A percentile compares a stretch with the other conserved stretches of the same genome.
Conservation (phyloP, 176 grass and related monocot species). For the Hyparrhenia diplandra region DNA sequence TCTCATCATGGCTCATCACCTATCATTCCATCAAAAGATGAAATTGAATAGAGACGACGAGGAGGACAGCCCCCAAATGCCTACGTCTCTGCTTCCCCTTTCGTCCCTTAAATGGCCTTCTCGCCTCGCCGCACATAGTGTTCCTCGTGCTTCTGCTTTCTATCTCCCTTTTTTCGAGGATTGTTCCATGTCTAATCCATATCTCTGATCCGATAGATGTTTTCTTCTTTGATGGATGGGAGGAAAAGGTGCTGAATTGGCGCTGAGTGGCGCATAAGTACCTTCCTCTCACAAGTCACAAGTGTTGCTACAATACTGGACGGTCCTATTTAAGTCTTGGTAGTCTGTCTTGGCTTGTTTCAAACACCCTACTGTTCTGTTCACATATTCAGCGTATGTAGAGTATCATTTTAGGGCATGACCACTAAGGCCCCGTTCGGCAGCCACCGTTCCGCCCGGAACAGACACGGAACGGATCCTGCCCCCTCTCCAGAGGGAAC, state of each 20-base stretch:
- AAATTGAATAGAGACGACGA: background rate
- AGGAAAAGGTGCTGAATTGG: background rate
- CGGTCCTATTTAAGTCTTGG: no score
- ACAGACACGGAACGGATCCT: no score
- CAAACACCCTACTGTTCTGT: no score
- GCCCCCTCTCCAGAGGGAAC: no score
- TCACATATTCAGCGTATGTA: no score
- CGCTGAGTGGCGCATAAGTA: background rate
- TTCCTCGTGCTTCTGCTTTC: slow-evolving; percentile 21
- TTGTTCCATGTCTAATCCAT: slow-evolving; percentile 4
- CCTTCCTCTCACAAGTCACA: no score
- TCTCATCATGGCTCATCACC: slow-evolving; percentile 13
- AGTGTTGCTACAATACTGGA: no score
- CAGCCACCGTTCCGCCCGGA: no score
- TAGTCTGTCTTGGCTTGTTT: no score
- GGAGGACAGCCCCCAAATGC: slow-evolving; percentile 7
- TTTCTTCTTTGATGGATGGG: background rate
- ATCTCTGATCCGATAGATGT: background rate
- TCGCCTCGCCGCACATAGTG: slow-evolving; percentile 2
- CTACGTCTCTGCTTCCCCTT: slow-evolving; percentile 1
- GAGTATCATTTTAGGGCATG: no score
- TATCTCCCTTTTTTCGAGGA: slow-evolving; percentile 16
- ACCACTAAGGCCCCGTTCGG: no score
- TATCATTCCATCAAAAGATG: background rate
- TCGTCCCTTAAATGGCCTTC: slow-evolving; percentile 32